phyloP scores from a whole-genome alignment of 192 early-diverging fungal genomes.

The Backusella australiensis region DNA sequence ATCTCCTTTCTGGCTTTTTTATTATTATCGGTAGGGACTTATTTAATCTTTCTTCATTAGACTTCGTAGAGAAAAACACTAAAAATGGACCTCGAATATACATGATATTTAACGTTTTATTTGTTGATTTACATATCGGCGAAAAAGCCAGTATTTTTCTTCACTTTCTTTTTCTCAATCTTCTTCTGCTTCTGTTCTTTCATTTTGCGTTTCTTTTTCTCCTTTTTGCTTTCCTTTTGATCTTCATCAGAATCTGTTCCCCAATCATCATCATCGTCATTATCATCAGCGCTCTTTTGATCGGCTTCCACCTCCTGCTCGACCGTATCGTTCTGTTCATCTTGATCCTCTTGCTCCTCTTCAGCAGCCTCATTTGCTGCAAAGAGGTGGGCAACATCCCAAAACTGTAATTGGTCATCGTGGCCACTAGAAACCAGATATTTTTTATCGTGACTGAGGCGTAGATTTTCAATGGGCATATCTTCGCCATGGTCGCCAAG shows the following conservation, averaged over 20 bases:
- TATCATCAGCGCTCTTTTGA: constrained; percentile 14
- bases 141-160: constrained; percentile 14
- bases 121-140: constrained; percentile 17
- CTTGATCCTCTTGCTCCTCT: constrained; percentile 42
- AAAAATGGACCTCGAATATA: no score
- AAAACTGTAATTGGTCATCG: constrained; percentile 86
- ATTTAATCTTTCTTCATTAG: no score
- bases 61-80: no score
- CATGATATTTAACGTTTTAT: no score
- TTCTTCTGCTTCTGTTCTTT: constrained; percentile 24
- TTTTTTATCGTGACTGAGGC: constrained; percentile 66
- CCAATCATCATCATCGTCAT: constrained; percentile 23
- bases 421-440: constrained; percentile 83
- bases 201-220: constrained; percentile 22
- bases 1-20: no score
- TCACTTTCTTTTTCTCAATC: neutral
- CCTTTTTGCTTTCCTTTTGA: neutral
- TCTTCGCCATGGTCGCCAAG: constrained; percentile 84
- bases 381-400: constrained; percentile 73
- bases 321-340: constrained; percentile 44
- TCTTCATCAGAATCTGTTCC: constrained; percentile 13
- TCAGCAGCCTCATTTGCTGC: constrained; percentile 44
- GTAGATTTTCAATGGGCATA: constrained; percentile 85
- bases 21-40: no score
- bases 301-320: constrained; percentile 34